Evolutionary conservation across 2,329 filamentous ascomycete species (phyloP).

Genomic region (Phialophora verrucosa): DNA sequence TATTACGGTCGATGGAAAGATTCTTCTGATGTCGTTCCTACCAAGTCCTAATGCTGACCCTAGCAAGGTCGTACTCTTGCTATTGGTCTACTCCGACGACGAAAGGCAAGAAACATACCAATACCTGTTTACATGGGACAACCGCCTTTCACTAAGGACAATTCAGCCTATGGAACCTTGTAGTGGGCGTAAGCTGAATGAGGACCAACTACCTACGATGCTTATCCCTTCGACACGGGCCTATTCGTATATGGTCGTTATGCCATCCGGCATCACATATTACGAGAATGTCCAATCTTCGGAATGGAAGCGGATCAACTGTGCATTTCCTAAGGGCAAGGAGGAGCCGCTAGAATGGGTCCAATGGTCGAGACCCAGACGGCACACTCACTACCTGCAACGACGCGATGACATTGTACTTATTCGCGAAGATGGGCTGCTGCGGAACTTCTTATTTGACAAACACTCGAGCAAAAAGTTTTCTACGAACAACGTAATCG

Average conservation of each 20-base stretch:
- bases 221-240: conserved; percentile 73
- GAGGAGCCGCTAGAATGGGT: conserved; percentile 64
- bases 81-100: conserved; percentile 59
- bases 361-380: conserved; percentile 79
- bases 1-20: conserved; percentile 68
- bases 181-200: conserved; percentile 43
- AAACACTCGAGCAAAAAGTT: conserved; percentile 62
- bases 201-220: conserved; percentile 66
- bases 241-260: conserved; percentile 74
- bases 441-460: conserved; percentile 70
- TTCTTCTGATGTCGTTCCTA: conserved; percentile 86
- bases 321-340: conserved; percentile 38
- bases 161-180: conserved; percentile 32
- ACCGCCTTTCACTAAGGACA: conserved; percentile 43
- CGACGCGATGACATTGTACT: conserved; percentile 81
- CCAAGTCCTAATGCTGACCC: conserved; percentile 70
- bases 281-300: conserved; percentile 50
- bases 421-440: conserved; percentile 82
- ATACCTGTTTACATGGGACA: conserved; percentile 60
- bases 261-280: conserved; percentile 61
- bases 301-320: conserved; percentile 34
- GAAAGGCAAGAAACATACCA: conserved; percentile 49
- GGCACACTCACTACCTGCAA: conserved; percentile 66
- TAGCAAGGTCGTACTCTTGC: conserved; percentile 75
- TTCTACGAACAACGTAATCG: conserved; percentile 56